These are phyloP conservation scores for Punica granatum DNA, from an alignment of 345 rosid genomes.

Conservation along the genomic window DNA sequence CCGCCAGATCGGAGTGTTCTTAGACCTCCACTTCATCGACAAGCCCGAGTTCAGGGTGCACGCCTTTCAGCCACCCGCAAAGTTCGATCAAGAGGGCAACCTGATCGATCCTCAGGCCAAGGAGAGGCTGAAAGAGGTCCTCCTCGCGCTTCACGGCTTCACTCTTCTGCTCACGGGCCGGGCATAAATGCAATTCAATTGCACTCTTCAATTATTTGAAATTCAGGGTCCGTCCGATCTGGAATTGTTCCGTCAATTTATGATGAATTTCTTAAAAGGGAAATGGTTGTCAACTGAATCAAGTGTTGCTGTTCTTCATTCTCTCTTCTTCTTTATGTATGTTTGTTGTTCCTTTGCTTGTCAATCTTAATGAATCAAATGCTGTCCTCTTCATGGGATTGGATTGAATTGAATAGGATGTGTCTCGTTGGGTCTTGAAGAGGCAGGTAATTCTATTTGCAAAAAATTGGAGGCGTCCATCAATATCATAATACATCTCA, in stretches of 20 bases:
- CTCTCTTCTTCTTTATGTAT: background rate
- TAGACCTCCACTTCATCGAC: slow-evolving; percentile 87
- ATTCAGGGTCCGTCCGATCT: background rate
- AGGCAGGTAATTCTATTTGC: background rate
- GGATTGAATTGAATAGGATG: too few relatives aligned
- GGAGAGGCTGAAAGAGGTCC: slow-evolving; percentile 44
- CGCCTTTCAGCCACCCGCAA: slow-evolving; percentile 68
- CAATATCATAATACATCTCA: too few relatives aligned
- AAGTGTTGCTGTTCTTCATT: too few relatives aligned
- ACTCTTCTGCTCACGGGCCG: slow-evolving; percentile 42
- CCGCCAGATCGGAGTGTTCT: slow-evolving; percentile 72
- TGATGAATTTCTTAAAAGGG: background rate
- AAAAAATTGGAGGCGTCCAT: too few relatives aligned
- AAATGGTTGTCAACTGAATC: background rate
- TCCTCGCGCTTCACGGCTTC: slow-evolving; percentile 49
- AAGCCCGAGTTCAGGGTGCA: slow-evolving; percentile 67
- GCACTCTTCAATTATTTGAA: slow-evolving; percentile 13
- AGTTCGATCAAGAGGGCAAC: slow-evolving; percentile 67
- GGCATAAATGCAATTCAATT: background rate
- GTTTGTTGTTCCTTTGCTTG: background rate
- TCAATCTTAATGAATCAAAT: too few relatives aligned
- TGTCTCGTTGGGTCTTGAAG: background rate
- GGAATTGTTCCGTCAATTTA: background rate
- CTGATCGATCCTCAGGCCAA: slow-evolving; percentile 42
- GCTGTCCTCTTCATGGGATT: too few relatives aligned